Base-by-base conservation (phyloP, 2,329 filamentous ascomycete genomes). In the Monilinia polystroma region DNA sequence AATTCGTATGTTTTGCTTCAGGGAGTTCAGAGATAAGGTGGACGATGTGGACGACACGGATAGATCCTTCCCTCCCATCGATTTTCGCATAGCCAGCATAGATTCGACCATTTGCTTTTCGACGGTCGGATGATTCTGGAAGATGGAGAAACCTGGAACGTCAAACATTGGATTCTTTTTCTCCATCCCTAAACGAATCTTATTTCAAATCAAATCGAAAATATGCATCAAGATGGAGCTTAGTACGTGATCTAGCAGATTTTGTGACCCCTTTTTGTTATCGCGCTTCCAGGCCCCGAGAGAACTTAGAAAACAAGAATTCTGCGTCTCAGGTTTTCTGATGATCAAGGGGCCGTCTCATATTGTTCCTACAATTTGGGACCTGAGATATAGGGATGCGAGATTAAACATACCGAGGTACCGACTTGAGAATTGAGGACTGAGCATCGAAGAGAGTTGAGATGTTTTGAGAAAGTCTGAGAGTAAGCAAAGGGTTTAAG, bases 381-480 rank as follows among this genome's bases (percentile, higher is more conserved):
- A 23, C 20, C 18, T 16, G 11, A 18, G 26, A 26, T 3, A 26
- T 38, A 38, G 7, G n/a, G n/a, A 26, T 7, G 10, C 4, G 29
- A 20, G 32, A 49, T 60, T 0, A 2, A 14, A 35, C 26, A 11
- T 29, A 23, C 16, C 29, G 14, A 49, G 45, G 10, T 11, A 12
- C 45, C 12, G 32, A 8, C 45, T 60, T 51, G 45, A 52, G n/a
- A 20, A 41, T n/a, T 5, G 23, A 23, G 32, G n/a, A 41, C 7
- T 35, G 32, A 35, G n/a, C 20, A 41, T 14, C 11, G 38, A 23
- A 20, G 23, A 41, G 20, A 16, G 20, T 38, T 8, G 10, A 41
- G 16, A 23, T 14, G 20, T 38, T 38, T 56, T 16, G 32, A 56
- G 20, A 56, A 55, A 56, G 20, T 62, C 58, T 45, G 58, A 51